Evolutionary conservation across 331 rosid species (phyloP).

Genomic region (Quercus lobata): DNA sequence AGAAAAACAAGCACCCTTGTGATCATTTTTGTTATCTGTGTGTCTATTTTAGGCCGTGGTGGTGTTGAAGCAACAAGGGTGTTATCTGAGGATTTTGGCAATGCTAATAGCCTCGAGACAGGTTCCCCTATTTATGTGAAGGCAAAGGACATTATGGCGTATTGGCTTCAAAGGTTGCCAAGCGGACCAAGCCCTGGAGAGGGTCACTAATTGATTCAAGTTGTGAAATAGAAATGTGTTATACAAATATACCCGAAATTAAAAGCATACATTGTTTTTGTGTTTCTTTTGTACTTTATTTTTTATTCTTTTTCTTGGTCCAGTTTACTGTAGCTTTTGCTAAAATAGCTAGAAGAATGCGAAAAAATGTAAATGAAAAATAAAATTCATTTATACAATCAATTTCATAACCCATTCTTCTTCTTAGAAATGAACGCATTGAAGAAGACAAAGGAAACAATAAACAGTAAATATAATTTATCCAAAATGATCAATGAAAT

Average conservation of each 20-base stretch:
- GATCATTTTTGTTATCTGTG: neutral
- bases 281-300: too few relatives aligned
- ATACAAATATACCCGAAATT: neutral
- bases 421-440: too few relatives aligned
- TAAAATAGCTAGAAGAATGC: neutral
- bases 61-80: constrained; percentile 9
- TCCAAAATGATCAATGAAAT: too few relatives aligned
- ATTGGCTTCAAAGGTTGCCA: constrained; percentile 15
- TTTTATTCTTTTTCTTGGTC: neutral
- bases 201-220: constrained; percentile 13
- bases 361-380: neutral
- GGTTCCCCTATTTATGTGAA: constrained; percentile 1
- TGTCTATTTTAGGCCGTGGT: neutral
- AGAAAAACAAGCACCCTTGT: neutral
- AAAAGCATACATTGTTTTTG: too few relatives aligned
- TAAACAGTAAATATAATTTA: too few relatives aligned
- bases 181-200: too few relatives aligned
- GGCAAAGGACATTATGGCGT: constrained; percentile 15
- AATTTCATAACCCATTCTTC: neutral
- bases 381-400: neutral
- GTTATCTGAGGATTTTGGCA: neutral
- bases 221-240: neutral
- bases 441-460: too few relatives aligned
- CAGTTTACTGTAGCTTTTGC: neutral
- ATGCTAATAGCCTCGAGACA: neutral